Conservation (phyloP, 83 land plant genomes). For the Thuja plicata region DNA sequence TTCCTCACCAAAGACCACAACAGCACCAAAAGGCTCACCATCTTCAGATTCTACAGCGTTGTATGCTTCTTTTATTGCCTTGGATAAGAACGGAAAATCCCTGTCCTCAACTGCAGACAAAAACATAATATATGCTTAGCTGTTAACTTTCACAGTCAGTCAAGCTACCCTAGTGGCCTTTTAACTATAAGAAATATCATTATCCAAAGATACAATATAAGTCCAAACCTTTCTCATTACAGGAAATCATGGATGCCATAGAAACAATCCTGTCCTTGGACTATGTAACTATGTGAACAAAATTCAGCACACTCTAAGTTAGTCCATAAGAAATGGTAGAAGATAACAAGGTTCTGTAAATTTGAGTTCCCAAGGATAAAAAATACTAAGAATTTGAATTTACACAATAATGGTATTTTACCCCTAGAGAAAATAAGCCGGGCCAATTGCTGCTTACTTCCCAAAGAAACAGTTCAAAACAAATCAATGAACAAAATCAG, state of each 20-base stretch:
- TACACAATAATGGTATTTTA: no score
- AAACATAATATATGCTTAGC: background rate
- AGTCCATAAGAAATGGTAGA: background rate
- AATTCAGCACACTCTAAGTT: background rate
- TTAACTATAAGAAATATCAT: background rate
- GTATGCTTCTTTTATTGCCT: conserved; percentile 54
- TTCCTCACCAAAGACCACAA: conserved; percentile 36
- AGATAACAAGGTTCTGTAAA: background rate
- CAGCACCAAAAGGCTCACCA: conserved; percentile 52
- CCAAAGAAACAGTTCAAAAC: background rate
- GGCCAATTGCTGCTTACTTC: background rate
- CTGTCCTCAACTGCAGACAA: conserved; percentile 41
- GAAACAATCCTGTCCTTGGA: conserved; percentile 53
- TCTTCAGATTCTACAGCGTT: conserved; percentile 40
- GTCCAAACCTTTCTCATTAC: conserved; percentile 56
- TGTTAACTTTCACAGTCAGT: background rate
- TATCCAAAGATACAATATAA: background rate
- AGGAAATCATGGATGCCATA: conserved; percentile 59
- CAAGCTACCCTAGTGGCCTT: background rate
- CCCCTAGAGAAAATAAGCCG: background rate
- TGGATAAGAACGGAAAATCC: conserved; percentile 40
- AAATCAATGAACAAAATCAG: background rate
- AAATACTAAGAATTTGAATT: no score
- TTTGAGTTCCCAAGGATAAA: background rate
- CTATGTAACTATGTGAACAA: conserved; percentile 24